Conservation (phyloP, 2,329 filamentous ascomycete species). For the Aspergillus eucalypticola region DNA sequence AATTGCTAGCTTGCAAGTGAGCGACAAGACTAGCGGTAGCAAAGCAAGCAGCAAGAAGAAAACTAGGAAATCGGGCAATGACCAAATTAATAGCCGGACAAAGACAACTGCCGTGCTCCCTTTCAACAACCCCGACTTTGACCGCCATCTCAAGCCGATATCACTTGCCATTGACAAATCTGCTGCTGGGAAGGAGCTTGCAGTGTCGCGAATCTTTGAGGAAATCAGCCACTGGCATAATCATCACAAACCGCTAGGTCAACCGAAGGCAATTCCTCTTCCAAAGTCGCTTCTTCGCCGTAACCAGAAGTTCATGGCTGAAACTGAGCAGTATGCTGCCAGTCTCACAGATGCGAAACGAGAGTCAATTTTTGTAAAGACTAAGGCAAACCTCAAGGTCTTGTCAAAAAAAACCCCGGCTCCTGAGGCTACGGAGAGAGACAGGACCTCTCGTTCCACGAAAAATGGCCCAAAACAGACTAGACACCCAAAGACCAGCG, state of each 20-base stretch:
- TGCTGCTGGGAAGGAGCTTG: not conserved
- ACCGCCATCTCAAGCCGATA: conserved; percentile 29
- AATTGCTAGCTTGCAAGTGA: not conserved
- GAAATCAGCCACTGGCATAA: conserved; percentile 39
- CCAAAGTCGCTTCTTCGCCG: conserved; percentile 28
- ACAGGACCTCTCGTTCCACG: too few relatives aligned
- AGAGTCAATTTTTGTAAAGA: conserved; percentile 7
- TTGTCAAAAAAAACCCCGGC: not conserved
- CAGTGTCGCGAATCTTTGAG: conserved; percentile 26
- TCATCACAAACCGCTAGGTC: conserved; percentile 29
- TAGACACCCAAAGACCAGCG: not conserved
- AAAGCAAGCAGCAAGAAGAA: not conserved
- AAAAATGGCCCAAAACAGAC: not conserved
- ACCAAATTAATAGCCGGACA: not conserved
- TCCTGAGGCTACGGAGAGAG: not conserved
- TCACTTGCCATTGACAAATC: conserved; percentile 21
- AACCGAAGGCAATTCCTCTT: conserved; percentile 20
- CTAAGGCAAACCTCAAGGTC: not conserved
- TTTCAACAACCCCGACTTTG: conserved; percentile 31
- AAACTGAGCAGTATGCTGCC: conserved; percentile 68
- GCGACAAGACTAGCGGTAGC: too few relatives aligned
- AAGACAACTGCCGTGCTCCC: conserved; percentile 17
- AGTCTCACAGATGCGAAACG: conserved; percentile 58
- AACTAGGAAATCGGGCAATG: not conserved
- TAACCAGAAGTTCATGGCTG: conserved; percentile 67